These are phyloP conservation scores for Kluyveromyces siamensis DNA, from an alignment of 805 yeast species.

Conservation along the genomic window DNA sequence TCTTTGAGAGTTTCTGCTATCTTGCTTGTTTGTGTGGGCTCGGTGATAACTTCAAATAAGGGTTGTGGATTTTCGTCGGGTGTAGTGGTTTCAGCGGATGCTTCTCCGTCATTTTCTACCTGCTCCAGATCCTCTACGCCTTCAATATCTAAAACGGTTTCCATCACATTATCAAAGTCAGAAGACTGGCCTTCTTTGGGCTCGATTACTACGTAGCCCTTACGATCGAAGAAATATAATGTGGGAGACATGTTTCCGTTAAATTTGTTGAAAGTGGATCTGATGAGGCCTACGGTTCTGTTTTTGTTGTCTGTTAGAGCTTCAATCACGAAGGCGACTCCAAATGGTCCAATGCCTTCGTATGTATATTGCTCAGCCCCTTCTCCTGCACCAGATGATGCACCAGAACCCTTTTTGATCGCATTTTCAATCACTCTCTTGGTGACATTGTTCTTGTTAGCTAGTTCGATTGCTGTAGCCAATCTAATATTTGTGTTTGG, in stretches of 20 bases:
- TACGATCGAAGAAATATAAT: slow-evolving; percentile 62
- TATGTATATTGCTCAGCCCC: slow-evolving; percentile 52
- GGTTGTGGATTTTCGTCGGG: background rate
- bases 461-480: slow-evolving; percentile 67
- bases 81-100: slow-evolving; percentile 7
- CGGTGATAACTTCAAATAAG: slow-evolving; percentile 46
- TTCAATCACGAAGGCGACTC: slow-evolving; percentile 76
- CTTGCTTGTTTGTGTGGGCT: slow-evolving; percentile 50
- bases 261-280: slow-evolving; percentile 63
- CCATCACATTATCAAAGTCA: slow-evolving; percentile 61
- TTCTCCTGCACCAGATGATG: slow-evolving; percentile 35
- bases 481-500: slow-evolving; percentile 49
- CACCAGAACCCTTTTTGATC: slow-evolving; percentile 71
- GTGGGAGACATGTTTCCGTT: slow-evolving; percentile 72
- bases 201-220: slow-evolving; percentile 61
- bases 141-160: slow-evolving; percentile 55
- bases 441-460: slow-evolving; percentile 63
- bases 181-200: slow-evolving; percentile 22
- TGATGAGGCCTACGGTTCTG: slow-evolving; percentile 66
- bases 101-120: slow-evolving; percentile 17
- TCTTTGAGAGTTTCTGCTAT: slow-evolving; percentile 51
- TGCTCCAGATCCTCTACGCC: slow-evolving; percentile 77
- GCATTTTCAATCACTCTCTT: slow-evolving; percentile 85
- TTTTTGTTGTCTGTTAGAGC: slow-evolving; percentile 85
- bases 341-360: slow-evolving; percentile 91